Percentiles rank a stretch among this genome's conserved stretches.
Conservation (phyloP, 1,139 yeast species). For the Hemisphaericaspora lyxosophila region DNA sequence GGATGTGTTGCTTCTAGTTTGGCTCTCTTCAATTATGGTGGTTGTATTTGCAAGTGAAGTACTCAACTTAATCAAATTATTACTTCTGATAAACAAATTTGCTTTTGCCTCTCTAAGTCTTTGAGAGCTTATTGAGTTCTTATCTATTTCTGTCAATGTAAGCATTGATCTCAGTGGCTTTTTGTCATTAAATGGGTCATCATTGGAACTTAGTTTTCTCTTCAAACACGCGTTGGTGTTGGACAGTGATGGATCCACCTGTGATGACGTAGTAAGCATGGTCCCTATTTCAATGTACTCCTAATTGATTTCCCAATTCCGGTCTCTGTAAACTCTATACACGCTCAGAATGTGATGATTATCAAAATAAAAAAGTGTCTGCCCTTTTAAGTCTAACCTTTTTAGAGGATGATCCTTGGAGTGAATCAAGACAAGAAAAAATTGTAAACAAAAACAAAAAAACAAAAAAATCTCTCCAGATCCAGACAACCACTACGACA, state of each 20-base stretch:
- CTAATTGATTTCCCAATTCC: too few relatives aligned
- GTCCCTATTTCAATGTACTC: not conserved
- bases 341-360: too few relatives aligned
- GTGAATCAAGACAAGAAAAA: not conserved
- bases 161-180: not conserved
- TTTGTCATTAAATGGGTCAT: constrained; percentile 6
- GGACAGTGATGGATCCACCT: not conserved
- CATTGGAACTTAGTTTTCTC: constrained; percentile 2
- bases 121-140: not conserved
- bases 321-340: too few relatives aligned
- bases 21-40: constrained; percentile 2
- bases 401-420: too few relatives aligned
- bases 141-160: constrained; percentile 1
- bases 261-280: not conserved
- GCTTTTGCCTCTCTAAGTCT: constrained; percentile 1
- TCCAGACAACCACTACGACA: too few relatives aligned
- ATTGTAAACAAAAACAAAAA: not conserved
- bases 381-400: too few relatives aligned
- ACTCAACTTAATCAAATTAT: constrained; percentile 1
- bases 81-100: constrained; percentile 1
- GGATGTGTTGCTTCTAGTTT: not conserved
- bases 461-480: too few relatives aligned
- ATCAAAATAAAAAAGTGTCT: too few relatives aligned
- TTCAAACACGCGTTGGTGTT: constrained; percentile 1
- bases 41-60: constrained; percentile 2